Evolutionary conservation across 352 stramenopile genomes (phyloP), one percentile per base, ranked within the genome.

Genomic region (Phytophthora quininea): DNA sequence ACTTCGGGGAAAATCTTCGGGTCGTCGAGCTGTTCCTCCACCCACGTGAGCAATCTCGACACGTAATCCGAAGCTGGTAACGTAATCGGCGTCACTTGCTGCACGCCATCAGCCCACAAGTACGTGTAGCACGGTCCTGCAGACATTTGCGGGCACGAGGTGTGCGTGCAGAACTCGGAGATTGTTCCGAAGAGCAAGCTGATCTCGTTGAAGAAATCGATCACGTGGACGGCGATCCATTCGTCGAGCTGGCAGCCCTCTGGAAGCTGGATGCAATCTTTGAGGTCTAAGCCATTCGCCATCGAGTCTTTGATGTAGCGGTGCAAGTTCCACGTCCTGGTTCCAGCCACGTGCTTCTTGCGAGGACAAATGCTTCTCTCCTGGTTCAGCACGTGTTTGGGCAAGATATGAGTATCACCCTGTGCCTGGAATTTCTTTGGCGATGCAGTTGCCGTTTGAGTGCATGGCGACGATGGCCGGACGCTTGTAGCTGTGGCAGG

Each of bases 171-270:
- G 32, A 90, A 88, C 77, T 97, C 89, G 9, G 84, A 90, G 32
- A 97, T 86, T 29, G 94, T 96, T 37, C 90, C 91, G 67, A 93
- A 98, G 8, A 98, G 74, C 58, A 98, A 68, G 27, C 81, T 96
- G 50, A 98, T 81, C 66, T 98, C 93, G 65, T 98, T 98, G 82
- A 95, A 98, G 54, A 98, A 98, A 76, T 98, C 93, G 32, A 98
- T 75, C 14, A 83, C 80, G 67, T 93, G 86, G 6, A 93, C 83
- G 2, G 82, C 75, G 52, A 93, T 72, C 86, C 86, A 93, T 51
- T 93, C 83, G 29, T 89, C 70, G 15, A 84, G 71, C 37, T 76
- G 57, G 52, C 78, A 91, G 0, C 82, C 84, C 2, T 91, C 82
- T 1, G 83, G 86, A 12, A 93, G 68, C 29, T 83, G 80, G 32